Base-by-base conservation (phyloP, 495 filamentous ascomycete species). In the Glutinoglossum americanum region DNA sequence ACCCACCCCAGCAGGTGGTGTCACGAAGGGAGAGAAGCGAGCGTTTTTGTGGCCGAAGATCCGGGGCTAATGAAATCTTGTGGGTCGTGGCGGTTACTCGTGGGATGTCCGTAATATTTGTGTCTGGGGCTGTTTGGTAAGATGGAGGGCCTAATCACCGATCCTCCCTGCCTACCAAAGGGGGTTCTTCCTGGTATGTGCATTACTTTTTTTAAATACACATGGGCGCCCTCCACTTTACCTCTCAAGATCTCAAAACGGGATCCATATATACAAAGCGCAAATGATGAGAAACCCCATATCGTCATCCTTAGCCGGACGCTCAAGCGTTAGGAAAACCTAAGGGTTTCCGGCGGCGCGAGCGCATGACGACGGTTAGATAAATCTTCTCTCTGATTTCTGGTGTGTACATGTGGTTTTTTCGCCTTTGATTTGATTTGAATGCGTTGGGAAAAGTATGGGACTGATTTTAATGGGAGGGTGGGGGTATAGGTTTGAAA, bases 341-440 rank as follows among this genome's bases (percentile, higher is more conserved):
- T 2, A 4, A 59, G 17, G n/a, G 19, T 23, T 15, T 56, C 21
- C 32, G 3, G 7, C 49, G 51, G 32, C 32, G 33, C 28, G 48
- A 26, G 60, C n/a, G 7, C 21, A 44, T 37, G 57, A 57, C 55
- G 57, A 59, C 15, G 37, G 17, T 45, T 23, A 13, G n/a, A 1
- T 21, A 59, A 59, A 59, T 59, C 57, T 59, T 59, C 57, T 59
- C 57, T 59, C 57, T 59, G 57, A 59, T n/a, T 27, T 28, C 21
- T 21, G 9, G 9, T 33, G 30, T 9, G 9, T 33, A 33, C 30
- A 33, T 9, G 30, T n/a, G n/a, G n/a, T n/a, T n/a, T n/a, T n/a
- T n/a, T n/a, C n/a, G n/a, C n/a, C n/a, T n/a, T n/a, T n/a, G n/a
- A n/a, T n/a, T n/a, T n/a, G n/a, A n/a, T n/a, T n/a, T n/a, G n/a